Evolutionary conservation across 352 stramenopile species (phyloP).

Genomic region (Pythium aquatile): DNA sequence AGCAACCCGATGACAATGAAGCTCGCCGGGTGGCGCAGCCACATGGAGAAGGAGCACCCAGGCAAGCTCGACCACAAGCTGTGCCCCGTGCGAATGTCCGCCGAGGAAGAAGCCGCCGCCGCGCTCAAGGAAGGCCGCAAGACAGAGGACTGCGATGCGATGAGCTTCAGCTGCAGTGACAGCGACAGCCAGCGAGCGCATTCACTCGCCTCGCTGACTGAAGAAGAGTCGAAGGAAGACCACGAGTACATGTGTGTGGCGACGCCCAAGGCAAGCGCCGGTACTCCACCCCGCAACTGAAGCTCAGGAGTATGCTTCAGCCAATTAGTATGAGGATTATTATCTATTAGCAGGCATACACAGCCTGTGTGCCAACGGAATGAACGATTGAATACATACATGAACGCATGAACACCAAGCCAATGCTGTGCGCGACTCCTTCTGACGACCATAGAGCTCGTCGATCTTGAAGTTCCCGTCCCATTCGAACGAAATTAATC

Average conservation of each 20-base stretch:
- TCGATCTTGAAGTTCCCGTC: background rate
- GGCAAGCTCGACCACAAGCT: conserved; percentile 28
- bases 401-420: no score
- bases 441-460: background rate
- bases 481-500: background rate
- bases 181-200: background rate
- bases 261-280: conserved; percentile 7
- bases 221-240: conserved; percentile 17
- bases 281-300: background rate
- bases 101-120: background rate
- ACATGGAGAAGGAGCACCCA: conserved; percentile 22
- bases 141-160: conserved; percentile 4
- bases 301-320: no score
- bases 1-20: conserved; percentile 29
- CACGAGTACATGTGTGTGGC: conserved; percentile 7
- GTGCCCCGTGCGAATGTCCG: conserved; percentile 16
- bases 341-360: background rate
- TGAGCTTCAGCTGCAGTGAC: background rate
- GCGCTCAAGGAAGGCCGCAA: conserved; percentile 1
- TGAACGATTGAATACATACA: background rate
- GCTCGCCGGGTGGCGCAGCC: conserved; percentile 34
- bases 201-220: background rate
- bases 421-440: no score
- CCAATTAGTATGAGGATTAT: background rate
- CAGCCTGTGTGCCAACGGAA: background rate